Evolutionary conservation across 1,284 basidiomycete genomes (phyloP).

Genomic region (Hemileia vastatrix): DNA sequence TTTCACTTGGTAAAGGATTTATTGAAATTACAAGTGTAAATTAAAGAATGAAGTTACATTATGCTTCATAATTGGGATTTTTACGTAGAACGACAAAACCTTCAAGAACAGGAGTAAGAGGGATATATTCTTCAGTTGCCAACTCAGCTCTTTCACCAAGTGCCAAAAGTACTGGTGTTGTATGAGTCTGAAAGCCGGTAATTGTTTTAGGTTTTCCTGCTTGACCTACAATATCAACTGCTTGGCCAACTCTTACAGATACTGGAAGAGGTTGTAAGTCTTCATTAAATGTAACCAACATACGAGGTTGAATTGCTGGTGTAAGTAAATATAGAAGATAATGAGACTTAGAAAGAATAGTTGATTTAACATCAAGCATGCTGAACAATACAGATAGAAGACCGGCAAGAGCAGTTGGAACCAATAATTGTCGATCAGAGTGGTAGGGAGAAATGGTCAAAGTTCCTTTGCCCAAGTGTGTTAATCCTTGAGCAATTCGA

Average conservation of each 20-base stretch:
- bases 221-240: slow-evolving; percentile 79
- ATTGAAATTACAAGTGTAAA: no score
- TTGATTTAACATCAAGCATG: slow-evolving; percentile 51
- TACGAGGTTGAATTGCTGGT: slow-evolving; percentile 92
- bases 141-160: slow-evolving; percentile 88
- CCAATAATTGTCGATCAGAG: slow-evolving; percentile 42
- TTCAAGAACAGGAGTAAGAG: slow-evolving; percentile 79
- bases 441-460: slow-evolving; percentile 43
- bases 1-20: no score
- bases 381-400: slow-evolving; percentile 36
- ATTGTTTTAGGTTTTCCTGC: slow-evolving; percentile 83
- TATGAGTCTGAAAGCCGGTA: slow-evolving; percentile 92
- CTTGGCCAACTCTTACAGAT: slow-evolving; percentile 61
- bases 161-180: slow-evolving; percentile 84
- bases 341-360: slow-evolving; percentile 85
- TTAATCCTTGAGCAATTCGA: slow-evolving; percentile 40
- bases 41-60: no score
- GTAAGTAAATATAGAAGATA: slow-evolving; percentile 98
- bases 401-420: slow-evolving; percentile 36
- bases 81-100: slow-evolving; percentile 56
- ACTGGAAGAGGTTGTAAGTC: slow-evolving; percentile 67
- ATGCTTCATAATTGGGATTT: slow-evolving; percentile 46
- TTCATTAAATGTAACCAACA: slow-evolving; percentile 93
- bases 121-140: slow-evolving; percentile 91
- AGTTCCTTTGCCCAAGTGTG: slow-evolving; percentile 44